Conservation (phyloP, 768 basidiomycete genomes). For the Coprinellus aureogranulatus region DNA sequence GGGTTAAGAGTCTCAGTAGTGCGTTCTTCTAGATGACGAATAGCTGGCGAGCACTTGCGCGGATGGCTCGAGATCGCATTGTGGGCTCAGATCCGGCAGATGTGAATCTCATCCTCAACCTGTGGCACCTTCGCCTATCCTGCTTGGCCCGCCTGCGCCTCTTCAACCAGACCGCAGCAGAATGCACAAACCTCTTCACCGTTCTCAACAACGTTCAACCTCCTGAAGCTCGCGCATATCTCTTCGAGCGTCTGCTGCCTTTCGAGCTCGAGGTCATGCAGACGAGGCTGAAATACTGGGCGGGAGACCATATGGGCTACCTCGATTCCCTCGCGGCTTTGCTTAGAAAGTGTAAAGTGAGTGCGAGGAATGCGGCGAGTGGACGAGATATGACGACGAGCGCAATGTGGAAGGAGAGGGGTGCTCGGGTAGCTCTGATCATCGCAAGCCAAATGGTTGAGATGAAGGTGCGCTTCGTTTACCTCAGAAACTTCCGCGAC, state of each 20-base stretch:
- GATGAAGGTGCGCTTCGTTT: constrained; percentile 59
- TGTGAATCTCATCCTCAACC: constrained; percentile 61
- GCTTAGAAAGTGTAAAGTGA: constrained; percentile 56
- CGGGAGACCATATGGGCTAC: constrained; percentile 76
- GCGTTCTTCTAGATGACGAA: constrained; percentile 67
- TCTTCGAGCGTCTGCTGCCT: constrained; percentile 59
- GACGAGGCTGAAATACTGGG: constrained; percentile 76
- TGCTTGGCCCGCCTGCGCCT: constrained; percentile 77
- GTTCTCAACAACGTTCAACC: constrained; percentile 63
- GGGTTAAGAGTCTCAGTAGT: constrained; percentile 12
- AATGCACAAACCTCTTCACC: constrained; percentile 76
- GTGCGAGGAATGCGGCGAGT: constrained; percentile 37
- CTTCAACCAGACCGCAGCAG: constrained; percentile 84
- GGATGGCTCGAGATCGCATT: constrained; percentile 78
- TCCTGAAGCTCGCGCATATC: constrained; percentile 48
- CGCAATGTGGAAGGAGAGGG: constrained; percentile 81
- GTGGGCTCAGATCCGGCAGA: constrained; percentile 71
- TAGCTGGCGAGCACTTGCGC: constrained; percentile 82
- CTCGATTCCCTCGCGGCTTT: constrained; percentile 70
- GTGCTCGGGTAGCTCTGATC: constrained; percentile 70
- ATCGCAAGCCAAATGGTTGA: constrained; percentile 80
- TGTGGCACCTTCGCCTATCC: constrained; percentile 82
- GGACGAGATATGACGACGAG: constrained; percentile 24
- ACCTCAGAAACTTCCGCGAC: not conserved
- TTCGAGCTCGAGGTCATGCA: constrained; percentile 70